These are phyloP conservation scores for Petasospora fabianii DNA, from an alignment of 1,139 yeast genomes.

Conservation along the genomic window DNA sequence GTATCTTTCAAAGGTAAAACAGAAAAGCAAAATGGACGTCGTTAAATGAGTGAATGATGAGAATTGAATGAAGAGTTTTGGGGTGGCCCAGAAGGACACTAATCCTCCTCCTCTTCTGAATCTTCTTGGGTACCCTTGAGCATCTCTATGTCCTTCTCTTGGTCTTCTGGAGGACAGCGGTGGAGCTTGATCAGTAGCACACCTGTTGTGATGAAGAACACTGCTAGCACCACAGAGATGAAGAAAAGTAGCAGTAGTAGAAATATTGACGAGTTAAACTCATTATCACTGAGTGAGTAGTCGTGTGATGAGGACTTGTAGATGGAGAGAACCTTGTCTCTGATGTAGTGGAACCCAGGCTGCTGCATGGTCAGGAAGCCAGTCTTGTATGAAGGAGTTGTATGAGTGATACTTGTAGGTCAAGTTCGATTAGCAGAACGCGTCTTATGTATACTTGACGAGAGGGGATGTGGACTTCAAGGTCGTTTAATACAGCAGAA, in stretches of 20 bases:
- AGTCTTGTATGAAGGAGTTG: neutral
- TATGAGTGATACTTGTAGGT: no score
- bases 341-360: constrained; percentile 2
- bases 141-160: constrained; percentile 5
- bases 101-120: no score
- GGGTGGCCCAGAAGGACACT: no score
- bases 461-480: no score
- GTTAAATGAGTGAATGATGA: no score
- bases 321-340: constrained; percentile 8
- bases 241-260: constrained; percentile 17
- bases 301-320: constrained; percentile 15
- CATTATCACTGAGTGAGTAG: constrained; percentile 17
- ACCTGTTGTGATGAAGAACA: constrained; percentile 12
- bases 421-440: no score
- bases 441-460: no score
- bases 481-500: no score
- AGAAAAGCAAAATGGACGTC: no score
- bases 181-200: constrained; percentile 19
- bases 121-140: neutral
- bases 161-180: constrained; percentile 15
- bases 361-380: neutral
- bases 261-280: constrained; percentile 13
- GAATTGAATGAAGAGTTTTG: no score
- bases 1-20: no score
- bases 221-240: constrained; percentile 15